A percentile compares a stretch with the other conserved stretches of the same genome.
Conservation (phyloP, 2,329 filamentous ascomycete genomes). For the Byssothecium circinans region DNA sequence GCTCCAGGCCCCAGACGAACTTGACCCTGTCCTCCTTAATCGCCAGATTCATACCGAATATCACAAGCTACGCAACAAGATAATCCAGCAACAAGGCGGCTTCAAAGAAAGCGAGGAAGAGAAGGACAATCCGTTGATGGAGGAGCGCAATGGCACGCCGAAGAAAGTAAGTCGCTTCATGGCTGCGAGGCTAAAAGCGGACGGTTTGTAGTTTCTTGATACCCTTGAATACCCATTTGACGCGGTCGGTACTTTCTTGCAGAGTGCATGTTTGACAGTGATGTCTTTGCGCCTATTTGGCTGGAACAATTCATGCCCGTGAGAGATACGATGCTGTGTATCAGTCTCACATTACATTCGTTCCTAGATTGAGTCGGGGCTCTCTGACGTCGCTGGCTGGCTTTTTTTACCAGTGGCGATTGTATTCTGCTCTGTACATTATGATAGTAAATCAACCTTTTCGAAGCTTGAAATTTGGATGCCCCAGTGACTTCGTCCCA, state of each 20-base stretch:
- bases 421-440: constrained; percentile 31
- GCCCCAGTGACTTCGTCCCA: too few species aligned
- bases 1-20: constrained; percentile 47
- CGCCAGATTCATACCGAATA: constrained; percentile 82
- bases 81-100: constrained; percentile 81
- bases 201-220: constrained; percentile 27
- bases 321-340: constrained; percentile 40
- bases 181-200: constrained; percentile 61
- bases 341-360: constrained; percentile 42
- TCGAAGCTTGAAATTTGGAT: background rate
- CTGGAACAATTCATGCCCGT: constrained; percentile 42
- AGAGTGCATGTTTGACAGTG: background rate
- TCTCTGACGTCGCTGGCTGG: constrained; percentile 39
- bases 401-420: constrained; percentile 31
- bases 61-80: constrained; percentile 76
- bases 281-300: background rate
- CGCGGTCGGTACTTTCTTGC: background rate
- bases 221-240: background rate
- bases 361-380: constrained; percentile 37
- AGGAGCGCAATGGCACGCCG: constrained; percentile 62
- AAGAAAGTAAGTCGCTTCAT: constrained; percentile 73
- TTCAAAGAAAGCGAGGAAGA: constrained; percentile 72
- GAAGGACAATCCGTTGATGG: constrained; percentile 64
- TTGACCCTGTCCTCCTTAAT: constrained; percentile 72
- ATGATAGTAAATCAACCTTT: too few species aligned